These are phyloP conservation scores for Fusarium azukiicola DNA, from an alignment of 2,329 filamentous ascomycete genomes.

Conservation along the genomic window DNA sequence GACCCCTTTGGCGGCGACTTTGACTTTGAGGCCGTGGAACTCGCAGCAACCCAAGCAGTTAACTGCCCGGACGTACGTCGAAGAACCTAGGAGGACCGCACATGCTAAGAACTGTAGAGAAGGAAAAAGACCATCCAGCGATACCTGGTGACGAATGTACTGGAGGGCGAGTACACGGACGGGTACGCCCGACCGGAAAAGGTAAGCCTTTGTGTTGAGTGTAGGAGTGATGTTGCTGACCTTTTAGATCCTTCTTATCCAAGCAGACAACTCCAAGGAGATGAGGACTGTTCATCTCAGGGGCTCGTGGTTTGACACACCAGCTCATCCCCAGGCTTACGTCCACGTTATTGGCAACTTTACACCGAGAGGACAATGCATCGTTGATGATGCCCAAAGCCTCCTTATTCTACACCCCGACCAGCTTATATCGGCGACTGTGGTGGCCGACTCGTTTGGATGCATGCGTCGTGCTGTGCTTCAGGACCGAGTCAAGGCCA, in stretches of 20 bases:
- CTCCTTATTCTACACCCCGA: slow-evolving; percentile 97
- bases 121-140: slow-evolving; percentile 90
- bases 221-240: slow-evolving; percentile 41
- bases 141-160: slow-evolving; percentile 89
- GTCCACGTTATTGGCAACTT: slow-evolving; percentile 94
- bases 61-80: slow-evolving; percentile 64
- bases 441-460: slow-evolving; percentile 97
- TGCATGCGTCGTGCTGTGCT: slow-evolving; percentile 95
- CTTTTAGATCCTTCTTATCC: slow-evolving; percentile 87
- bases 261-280: slow-evolving; percentile 86
- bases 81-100: slow-evolving; percentile 52
- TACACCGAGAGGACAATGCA: slow-evolving; percentile 84
- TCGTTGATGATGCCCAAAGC: slow-evolving; percentile 90
- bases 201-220: slow-evolving; percentile 70
- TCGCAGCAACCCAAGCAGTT: slow-evolving; percentile 85
- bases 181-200: slow-evolving; percentile 84
- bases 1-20: slow-evolving; percentile 83
- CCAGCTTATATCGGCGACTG: slow-evolving; percentile 96
- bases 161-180: slow-evolving; percentile 84
- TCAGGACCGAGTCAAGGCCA: slow-evolving; percentile 96
- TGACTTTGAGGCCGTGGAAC: slow-evolving; percentile 89
- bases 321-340: slow-evolving; percentile 86
- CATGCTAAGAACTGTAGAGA: slow-evolving; percentile 85
- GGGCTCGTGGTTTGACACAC: slow-evolving; percentile 92
- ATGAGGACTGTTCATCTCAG: slow-evolving; percentile 87